Evolutionary conservation across 768 basidiomycete genomes (phyloP).

Genomic region (Rhodotorula babjevae): DNA sequence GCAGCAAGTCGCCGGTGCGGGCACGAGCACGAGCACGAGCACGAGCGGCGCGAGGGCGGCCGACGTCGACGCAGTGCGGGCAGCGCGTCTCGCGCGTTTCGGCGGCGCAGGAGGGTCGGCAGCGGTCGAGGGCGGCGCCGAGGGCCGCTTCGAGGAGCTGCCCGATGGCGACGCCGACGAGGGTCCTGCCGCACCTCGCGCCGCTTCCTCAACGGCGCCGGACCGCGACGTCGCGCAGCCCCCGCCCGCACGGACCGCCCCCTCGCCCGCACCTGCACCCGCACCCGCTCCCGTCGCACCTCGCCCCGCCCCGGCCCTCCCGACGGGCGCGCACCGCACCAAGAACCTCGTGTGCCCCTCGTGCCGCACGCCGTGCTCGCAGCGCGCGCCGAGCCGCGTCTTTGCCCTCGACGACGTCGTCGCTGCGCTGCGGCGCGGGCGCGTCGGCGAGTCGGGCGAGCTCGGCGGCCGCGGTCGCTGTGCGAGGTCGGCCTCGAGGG

Average conservation of each 20-base stretch:
- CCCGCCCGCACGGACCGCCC: too few species aligned
- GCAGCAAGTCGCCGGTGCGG: too few species aligned
- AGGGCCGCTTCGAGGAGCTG: not conserved
- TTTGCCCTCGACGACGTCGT: conserved; percentile 32
- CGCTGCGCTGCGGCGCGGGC: not conserved
- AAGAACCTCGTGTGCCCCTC: conserved; percentile 37
- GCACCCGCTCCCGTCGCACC: not conserved
- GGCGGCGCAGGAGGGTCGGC: not conserved
- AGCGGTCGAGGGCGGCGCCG: too few species aligned
- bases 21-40: too few species aligned
- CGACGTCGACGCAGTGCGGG: not conserved
- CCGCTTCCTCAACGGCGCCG: not conserved
- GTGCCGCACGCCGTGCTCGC: conserved; percentile 23
- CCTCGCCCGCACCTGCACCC: not conserved
- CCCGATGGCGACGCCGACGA: not conserved
- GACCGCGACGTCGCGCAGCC: too few species aligned
- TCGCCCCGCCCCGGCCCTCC: not conserved
- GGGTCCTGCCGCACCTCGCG: not conserved
- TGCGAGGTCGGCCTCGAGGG: not conserved
- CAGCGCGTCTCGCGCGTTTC: not conserved
- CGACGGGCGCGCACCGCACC: conserved; percentile 19
- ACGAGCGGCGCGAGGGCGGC: not conserved
- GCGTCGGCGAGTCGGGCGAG: conserved; percentile 1
- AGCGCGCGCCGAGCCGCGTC: conserved; percentile 14
- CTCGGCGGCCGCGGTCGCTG: not conserved